Base-by-base conservation (phyloP, 495 filamentous ascomycete genomes). In the Parathielavia hyrcaniae region DNA sequence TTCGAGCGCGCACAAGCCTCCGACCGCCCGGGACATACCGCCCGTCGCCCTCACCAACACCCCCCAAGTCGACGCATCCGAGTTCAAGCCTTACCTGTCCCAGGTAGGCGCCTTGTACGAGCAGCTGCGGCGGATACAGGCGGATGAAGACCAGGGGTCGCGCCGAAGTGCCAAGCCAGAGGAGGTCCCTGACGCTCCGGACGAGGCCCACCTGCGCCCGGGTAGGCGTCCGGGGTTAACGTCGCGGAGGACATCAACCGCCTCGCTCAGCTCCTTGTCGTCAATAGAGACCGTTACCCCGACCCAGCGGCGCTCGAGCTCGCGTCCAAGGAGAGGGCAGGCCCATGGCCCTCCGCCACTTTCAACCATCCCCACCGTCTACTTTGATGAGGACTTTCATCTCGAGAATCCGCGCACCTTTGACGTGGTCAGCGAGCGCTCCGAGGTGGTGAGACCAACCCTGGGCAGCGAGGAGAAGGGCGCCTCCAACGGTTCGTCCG, bases 391-490 rank as follows among this genome's bases (percentile, higher is more conserved):
- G 39, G 86, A 91, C 62, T 99, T 99, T 64, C 95, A 88, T 60
- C 80, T 99, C 1, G 93, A 98, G 64, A 99, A 99, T 60, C 93
- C 93, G 0, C 81, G 93, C 20, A 97, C 88, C 0, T 99, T 99
- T 67, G 93, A 97, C 70, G 85, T 97, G 26, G 90, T 99, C 35
- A 97, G 91, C 58, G 93, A 99, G 73, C 83, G 90, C 51, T 96
- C 93, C 2, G 93, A 97, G 64, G 87, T 99, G 1, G 85, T 97
- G 9, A 78, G 85, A 20, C 87, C 87, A 5, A 75, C 76, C 11
- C 82, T 79, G 8, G 79, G 79, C 17, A 73, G 74, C 9, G 75
- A 81, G 49, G 83, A 87, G 30, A 77, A 79, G 43, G 77, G 73
- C 30, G 67, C 71, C 9, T 69, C 76, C 16, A 91, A 89, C 73